Evolutionary conservation across 108 stramenopile genomes (phyloP).

Genomic region (Seminavis robusta): DNA sequence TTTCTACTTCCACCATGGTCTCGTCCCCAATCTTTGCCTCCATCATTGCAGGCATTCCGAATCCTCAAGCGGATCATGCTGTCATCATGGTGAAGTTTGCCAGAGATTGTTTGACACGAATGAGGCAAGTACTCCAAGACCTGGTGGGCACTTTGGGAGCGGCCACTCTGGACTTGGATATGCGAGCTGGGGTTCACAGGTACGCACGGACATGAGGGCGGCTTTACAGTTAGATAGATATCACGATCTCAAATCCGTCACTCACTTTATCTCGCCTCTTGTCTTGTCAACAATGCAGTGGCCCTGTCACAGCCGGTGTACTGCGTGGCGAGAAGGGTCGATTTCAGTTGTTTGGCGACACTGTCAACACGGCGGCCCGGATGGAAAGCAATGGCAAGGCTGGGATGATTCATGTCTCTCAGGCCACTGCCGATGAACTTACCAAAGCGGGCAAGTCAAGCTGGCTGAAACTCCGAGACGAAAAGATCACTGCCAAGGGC

Average conservation of each 20-base stretch:
- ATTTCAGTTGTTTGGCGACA: constrained; percentile 30
- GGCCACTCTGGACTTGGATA: constrained; percentile 3
- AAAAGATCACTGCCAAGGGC: constrained; percentile 25
- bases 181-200: constrained; percentile 17
- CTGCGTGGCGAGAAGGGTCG: constrained; percentile 17
- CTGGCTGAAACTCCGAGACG: constrained; percentile 15
- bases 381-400: constrained; percentile 24
- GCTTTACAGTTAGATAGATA: no score
- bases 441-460: constrained; percentile 6
- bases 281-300: constrained; percentile 34
- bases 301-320: constrained; percentile 25
- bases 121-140: constrained; percentile 1
- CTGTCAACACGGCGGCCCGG: constrained; percentile 22
- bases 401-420: constrained; percentile 21
- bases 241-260: no score
- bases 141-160: constrained; percentile 5
- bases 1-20: no score
- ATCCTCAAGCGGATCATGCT: constrained; percentile 18
- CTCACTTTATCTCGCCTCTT: no score
- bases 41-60: constrained; percentile 14
- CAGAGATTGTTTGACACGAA: background rate
- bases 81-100: constrained; percentile 10
- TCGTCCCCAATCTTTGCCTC: no score
- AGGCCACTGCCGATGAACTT: constrained; percentile 25
- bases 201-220: no score